Conservation (phyloP, 805 yeast genomes). For the Dipodascus albidus region DNA sequence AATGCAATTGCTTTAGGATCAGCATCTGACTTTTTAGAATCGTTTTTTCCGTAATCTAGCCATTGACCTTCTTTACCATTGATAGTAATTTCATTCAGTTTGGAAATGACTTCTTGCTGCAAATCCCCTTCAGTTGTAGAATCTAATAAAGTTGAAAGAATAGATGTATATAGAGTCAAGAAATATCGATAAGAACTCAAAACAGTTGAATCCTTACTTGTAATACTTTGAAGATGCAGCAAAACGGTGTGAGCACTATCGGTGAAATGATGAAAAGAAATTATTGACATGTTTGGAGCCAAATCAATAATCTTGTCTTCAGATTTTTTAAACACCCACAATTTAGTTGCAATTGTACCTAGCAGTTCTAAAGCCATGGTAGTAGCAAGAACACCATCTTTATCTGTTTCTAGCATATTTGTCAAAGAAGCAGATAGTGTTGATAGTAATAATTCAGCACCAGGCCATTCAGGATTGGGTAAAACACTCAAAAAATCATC, state of each 20-base stretch:
- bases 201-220: slow-evolving; percentile 3
- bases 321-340: slow-evolving; percentile 28
- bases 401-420: slow-evolving; percentile 7
- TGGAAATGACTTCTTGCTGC: background rate
- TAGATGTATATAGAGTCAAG: background rate
- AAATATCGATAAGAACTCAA: background rate
- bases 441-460: slow-evolving; percentile 38
- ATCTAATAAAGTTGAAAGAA: slow-evolving; percentile 2
- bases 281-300: slow-evolving; percentile 5
- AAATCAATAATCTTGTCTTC: slow-evolving; percentile 6
- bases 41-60: slow-evolving; percentile 1
- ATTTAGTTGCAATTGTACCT: slow-evolving; percentile 47
- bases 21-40: background rate
- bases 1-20: background rate
- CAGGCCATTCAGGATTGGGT: slow-evolving; percentile 50
- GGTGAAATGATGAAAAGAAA: slow-evolving; percentile 6
- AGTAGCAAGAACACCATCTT: slow-evolving; percentile 5
- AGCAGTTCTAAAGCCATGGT: slow-evolving; percentile 45
- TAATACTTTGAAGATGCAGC: slow-evolving; percentile 10
- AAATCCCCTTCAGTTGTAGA: slow-evolving; percentile 1
- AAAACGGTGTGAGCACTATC: slow-evolving; percentile 8
- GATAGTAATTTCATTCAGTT: slow-evolving; percentile 1
- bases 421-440: slow-evolving; percentile 36
- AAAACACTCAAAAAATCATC: slow-evolving; percentile 45
- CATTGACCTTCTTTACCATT: slow-evolving; percentile 3